Percentiles rank a stretch among this genome's conserved stretches.
phyloP scores from a whole-genome alignment of 2,329 filamentous ascomycete genomes.

The Tolypocladium amazonense region DNA sequence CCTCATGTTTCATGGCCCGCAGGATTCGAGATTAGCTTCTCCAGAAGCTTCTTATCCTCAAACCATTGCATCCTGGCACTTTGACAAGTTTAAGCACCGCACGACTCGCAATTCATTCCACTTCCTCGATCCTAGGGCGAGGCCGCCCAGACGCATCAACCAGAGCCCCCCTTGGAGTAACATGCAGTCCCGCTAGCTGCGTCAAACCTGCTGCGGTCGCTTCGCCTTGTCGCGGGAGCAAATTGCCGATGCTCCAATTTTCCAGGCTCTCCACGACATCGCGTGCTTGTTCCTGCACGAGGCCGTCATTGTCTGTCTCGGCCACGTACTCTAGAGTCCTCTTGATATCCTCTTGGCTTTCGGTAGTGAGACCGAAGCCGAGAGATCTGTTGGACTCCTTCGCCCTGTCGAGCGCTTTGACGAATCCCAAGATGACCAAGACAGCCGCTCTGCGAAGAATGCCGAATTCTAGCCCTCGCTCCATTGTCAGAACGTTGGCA shows the following conservation, averaged over 20 bases:
- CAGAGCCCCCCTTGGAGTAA: constrained; percentile 18
- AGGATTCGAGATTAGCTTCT: background rate
- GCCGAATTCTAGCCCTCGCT: constrained; percentile 46
- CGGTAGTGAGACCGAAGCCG: constrained; percentile 42
- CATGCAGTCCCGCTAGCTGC: constrained; percentile 26
- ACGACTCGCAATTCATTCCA: constrained; percentile 34
- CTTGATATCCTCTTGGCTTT: constrained; percentile 50
- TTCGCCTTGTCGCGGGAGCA: constrained; percentile 27
- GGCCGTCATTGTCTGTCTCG: constrained; percentile 54
- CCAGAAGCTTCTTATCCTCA: background rate
- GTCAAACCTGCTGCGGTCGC: constrained; percentile 14
- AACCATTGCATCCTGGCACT: background rate
- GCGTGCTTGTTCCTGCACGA: constrained; percentile 56
- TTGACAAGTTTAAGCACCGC: background rate
- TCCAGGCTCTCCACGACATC: constrained; percentile 59
- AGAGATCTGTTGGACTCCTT: constrained; percentile 33
- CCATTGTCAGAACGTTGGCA: constrained; percentile 51
- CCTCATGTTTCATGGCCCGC: constrained; percentile 1
- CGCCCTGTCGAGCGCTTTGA: constrained; percentile 47
- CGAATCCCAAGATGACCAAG: constrained; percentile 49
- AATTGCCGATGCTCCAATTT: constrained; percentile 44
- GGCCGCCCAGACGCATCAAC: constrained; percentile 13
- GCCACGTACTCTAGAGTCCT: constrained; percentile 53
- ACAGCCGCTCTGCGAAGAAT: constrained; percentile 60
- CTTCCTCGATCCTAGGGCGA: constrained; percentile 45